Conservation (phyloP, 495 filamentous ascomycete genomes). For the Xylaria curta region DNA sequence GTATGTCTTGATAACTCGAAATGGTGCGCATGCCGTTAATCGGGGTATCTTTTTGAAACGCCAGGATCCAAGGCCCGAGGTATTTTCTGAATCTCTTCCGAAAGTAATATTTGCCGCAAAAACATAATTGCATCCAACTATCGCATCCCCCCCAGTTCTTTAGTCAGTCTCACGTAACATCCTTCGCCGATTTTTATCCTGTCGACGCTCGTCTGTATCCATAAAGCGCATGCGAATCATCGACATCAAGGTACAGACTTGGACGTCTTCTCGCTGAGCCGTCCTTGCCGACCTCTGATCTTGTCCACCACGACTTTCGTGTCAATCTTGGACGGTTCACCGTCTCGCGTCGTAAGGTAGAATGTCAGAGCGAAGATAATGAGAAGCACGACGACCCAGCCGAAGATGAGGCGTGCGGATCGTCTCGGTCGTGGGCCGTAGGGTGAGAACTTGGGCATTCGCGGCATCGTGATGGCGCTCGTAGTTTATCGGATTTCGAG, state of each 20-base stretch:
- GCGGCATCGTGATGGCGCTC: conserved; percentile 6
- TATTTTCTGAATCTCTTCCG: neutral
- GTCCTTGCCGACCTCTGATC: conserved; percentile 14
- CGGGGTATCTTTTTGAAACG: neutral
- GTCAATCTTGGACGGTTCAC: conserved; percentile 28
- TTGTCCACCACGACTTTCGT: conserved; percentile 23
- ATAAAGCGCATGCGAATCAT: neutral
- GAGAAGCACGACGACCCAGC: conserved; percentile 39
- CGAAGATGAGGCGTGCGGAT: conserved; percentile 35
- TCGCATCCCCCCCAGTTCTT: neutral
- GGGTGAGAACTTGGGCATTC: conserved; percentile 33
- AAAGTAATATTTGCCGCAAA: neutral
- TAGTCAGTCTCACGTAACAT: neutral
- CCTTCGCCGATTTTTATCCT: neutral
- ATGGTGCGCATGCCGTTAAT: neutral
- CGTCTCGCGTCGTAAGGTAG: conserved; percentile 34
- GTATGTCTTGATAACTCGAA: neutral
- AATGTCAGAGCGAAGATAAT: conserved; percentile 37
- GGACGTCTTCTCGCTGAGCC: conserved; percentile 14
- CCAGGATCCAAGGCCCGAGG: neutral
- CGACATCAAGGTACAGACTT: conserved; percentile 1
- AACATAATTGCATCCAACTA: neutral
- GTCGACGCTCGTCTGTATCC: neutral
- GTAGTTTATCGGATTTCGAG: neutral
- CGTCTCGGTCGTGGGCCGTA: conserved; percentile 41